phyloP scores from a whole-genome alignment of 208 protist genomes.

The Leishmania amazonensis region DNA sequence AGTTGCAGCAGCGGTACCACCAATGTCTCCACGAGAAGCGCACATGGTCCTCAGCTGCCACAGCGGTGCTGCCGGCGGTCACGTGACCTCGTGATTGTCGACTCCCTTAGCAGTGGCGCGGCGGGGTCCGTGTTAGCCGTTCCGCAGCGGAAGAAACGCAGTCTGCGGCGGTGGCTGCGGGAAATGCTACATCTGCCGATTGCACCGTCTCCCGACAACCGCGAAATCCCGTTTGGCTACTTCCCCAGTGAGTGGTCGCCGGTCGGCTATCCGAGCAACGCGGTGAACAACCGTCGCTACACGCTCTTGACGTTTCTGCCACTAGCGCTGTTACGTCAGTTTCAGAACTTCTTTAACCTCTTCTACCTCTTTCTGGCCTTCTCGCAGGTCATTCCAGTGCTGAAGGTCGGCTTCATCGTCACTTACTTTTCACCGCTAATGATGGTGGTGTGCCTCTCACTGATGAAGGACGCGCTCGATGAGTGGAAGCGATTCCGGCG shows the following conservation, averaged over 20 bases:
- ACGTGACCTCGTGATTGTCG: neutral
- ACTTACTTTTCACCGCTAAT: conserved; percentile 96
- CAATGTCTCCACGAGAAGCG: neutral
- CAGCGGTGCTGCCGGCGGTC: neutral
- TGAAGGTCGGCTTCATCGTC: conserved; percentile 94
- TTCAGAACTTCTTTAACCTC: conserved; percentile 82
- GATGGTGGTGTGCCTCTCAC: conserved; percentile 90
- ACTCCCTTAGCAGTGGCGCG: neutral
- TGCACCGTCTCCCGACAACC: conserved; percentile 32
- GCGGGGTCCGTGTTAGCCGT: conserved; percentile 15
- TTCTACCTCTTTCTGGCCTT: conserved; percentile 89
- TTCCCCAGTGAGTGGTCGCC: conserved; percentile 40
- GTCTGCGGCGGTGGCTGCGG: conserved; percentile 16
- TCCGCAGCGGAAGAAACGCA: conserved; percentile 24
- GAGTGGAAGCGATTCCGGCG: conserved; percentile 93
- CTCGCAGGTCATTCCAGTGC: conserved; percentile 76
- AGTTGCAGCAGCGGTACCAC: neutral
- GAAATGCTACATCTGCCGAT: conserved; percentile 40
- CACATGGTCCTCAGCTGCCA: neutral
- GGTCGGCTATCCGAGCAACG: conserved; percentile 62
- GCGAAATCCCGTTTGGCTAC: conserved; percentile 61
- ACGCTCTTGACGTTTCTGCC: conserved; percentile 83
- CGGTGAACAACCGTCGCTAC: conserved; percentile 84
- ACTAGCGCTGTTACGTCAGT: conserved; percentile 75
- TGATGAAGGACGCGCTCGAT: conserved; percentile 95